phyloP scores from a whole-genome alignment of 2,329 filamentous ascomycete species.

The Colletotrichum lindemuthianum region DNA sequence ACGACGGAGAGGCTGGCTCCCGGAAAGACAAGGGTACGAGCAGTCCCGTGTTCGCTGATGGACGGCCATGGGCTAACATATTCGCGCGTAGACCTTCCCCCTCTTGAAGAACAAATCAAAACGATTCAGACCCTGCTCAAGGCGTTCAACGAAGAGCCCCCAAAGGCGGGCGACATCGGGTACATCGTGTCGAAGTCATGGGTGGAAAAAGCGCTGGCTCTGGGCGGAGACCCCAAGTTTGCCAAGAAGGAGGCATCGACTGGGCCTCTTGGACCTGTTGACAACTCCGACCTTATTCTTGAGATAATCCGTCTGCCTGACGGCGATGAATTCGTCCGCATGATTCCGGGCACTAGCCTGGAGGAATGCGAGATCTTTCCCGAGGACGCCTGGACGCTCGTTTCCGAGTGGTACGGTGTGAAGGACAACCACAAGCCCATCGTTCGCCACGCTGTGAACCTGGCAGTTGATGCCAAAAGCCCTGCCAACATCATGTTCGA shows the following conservation, averaged over 20 bases:
- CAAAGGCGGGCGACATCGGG: slow-evolving; percentile 77
- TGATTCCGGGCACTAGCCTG: slow-evolving; percentile 75
- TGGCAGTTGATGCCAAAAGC: slow-evolving; percentile 64
- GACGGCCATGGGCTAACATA: slow-evolving; percentile 6
- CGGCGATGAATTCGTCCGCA: slow-evolving; percentile 72
- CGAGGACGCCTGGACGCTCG: slow-evolving; percentile 81
- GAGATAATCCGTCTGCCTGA: slow-evolving; percentile 63
- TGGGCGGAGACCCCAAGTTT: slow-evolving; percentile 67
- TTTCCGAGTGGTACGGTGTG: slow-evolving; percentile 85
- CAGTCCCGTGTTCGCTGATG: background rate
- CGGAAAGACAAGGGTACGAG: slow-evolving; percentile 24
- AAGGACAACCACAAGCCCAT: slow-evolving; percentile 77
- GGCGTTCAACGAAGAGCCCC: slow-evolving; percentile 60
- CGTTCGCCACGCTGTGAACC: slow-evolving; percentile 81
- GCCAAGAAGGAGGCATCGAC: slow-evolving; percentile 68
- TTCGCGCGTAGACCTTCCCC: slow-evolving; percentile 43
- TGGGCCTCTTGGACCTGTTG: slow-evolving; percentile 77
- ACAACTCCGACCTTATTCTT: slow-evolving; percentile 85
- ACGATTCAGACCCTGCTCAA: slow-evolving; percentile 72
- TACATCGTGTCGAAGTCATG: slow-evolving; percentile 84
- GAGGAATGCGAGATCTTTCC: slow-evolving; percentile 83
- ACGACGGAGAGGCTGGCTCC: background rate
- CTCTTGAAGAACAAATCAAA: slow-evolving; percentile 71
- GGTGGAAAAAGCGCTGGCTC: slow-evolving; percentile 77
- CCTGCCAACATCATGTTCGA: slow-evolving; percentile 81